Conservation (phyloP, 1,284 basidiomycete species). For the Thecaphora frezii region DNA sequence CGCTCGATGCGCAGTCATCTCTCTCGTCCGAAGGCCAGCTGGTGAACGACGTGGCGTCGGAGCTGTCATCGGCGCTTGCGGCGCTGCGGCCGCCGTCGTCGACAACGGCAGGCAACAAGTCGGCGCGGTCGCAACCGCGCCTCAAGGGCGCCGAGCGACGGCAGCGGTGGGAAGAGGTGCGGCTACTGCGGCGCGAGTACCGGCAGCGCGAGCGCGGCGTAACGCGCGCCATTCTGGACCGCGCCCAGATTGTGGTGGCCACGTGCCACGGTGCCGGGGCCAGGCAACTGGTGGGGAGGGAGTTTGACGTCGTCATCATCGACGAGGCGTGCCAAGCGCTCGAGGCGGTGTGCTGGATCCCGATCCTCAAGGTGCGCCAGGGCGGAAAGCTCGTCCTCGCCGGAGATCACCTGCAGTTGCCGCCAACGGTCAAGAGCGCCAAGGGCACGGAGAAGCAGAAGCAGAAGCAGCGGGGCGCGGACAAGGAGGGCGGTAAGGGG, state of each 20-base stretch:
- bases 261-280: slow-evolving; percentile 76
- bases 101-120: slow-evolving; percentile 47
- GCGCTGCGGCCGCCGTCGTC: slow-evolving; percentile 7
- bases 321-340: slow-evolving; percentile 90
- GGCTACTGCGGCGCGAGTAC: slow-evolving; percentile 87
- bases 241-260: slow-evolving; percentile 81
- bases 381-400: slow-evolving; percentile 50
- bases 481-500: background rate
- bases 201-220: slow-evolving; percentile 82
- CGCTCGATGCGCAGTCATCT: slow-evolving; percentile 82
- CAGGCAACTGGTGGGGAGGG: slow-evolving; percentile 24
- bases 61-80: slow-evolving; percentile 27
- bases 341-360: slow-evolving; percentile 96
- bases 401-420: slow-evolving; percentile 66
- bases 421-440: slow-evolving; percentile 73
- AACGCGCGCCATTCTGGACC: slow-evolving; percentile 73
- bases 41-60: slow-evolving; percentile 44
- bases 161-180: slow-evolving; percentile 88
- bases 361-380: slow-evolving; percentile 66
- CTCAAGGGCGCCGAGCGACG: slow-evolving; percentile 75
- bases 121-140: slow-evolving; percentile 59
- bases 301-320: slow-evolving; percentile 87
- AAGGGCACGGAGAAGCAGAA: slow-evolving; percentile 10
- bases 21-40: slow-evolving; percentile 43
- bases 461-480: slow-evolving; percentile 9